Percentiles rank a stretch among this genome's conserved stretches.
These are phyloP conservation scores for Pichia rugopelliculosa DNA, from an alignment of 805 yeast genomes.

Conservation along the genomic window DNA sequence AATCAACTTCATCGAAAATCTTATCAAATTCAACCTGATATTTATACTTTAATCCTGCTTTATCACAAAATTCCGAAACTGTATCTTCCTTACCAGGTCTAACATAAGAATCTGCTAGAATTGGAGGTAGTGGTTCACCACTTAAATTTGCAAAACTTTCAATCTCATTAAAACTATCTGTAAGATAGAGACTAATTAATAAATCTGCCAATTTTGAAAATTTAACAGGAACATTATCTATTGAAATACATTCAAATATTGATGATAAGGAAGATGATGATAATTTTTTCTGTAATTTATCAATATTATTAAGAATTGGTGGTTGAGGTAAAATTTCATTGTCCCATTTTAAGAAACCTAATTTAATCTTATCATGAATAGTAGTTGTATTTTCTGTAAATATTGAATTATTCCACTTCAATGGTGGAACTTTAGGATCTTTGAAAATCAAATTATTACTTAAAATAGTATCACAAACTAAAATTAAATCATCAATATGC, in stretches of 20 bases:
- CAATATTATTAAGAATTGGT: slow-evolving; percentile 42
- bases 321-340: slow-evolving; percentile 45
- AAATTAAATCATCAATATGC: slow-evolving; percentile 27
- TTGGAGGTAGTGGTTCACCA: slow-evolving; percentile 26
- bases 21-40: slow-evolving; percentile 32
- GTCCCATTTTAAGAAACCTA: slow-evolving; percentile 43
- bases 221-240: slow-evolving; percentile 13
- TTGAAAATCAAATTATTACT: slow-evolving; percentile 36
- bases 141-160: slow-evolving; percentile 18
- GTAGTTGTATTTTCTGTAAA: slow-evolving; percentile 2
- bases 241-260: slow-evolving; percentile 26
- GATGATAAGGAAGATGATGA: neutral
- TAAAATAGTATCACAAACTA: slow-evolving; percentile 33
- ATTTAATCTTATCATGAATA: slow-evolving; percentile 27
- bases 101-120: slow-evolving; percentile 14
- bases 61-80: slow-evolving; percentile 33
- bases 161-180: slow-evolving; percentile 24
- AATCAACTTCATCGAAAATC: slow-evolving; percentile 40
- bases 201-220: slow-evolving; percentile 25
- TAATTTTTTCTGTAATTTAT: slow-evolving; percentile 22
- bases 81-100: slow-evolving; percentile 16
- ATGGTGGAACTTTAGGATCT: slow-evolving; percentile 45
- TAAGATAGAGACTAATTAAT: slow-evolving; percentile 19
- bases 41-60: slow-evolving; percentile 29
- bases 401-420: slow-evolving; percentile 38